Evolutionary conservation across 441 rosid genomes (phyloP), one percentile per base, ranked within the genome.

Genomic region (Gossypium aridum): DNA sequence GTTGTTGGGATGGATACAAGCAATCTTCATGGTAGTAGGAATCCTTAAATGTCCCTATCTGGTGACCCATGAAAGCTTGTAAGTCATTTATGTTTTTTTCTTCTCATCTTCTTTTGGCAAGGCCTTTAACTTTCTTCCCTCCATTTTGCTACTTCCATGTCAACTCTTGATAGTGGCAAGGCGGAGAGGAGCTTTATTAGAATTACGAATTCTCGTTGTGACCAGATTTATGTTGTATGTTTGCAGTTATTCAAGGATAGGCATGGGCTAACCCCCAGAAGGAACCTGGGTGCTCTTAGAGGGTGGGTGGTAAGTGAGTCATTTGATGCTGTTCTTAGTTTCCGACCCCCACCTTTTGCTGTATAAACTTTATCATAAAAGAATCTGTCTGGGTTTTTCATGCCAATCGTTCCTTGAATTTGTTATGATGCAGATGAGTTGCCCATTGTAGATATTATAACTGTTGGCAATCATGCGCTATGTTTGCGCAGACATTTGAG

Each of bases 1-100:
- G 92, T 13, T 92, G 94, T 54, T 85, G 91, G 90, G 92, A 90
- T 79, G 88, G 85, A 54, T 87, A 84, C 79, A 87, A 76, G 82
- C 90, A 87, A 20, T 75, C 85, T 26, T 76, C 87, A 49, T 90
- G 92, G 94, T 92, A 83, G 77, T 87, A 85, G 84, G 76, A 45
- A 31, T 51, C 70, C 75, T 63, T 22, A 65, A 39, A 55, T 79
- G 65, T 76, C 72, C 53, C 71, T 77, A 62, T 76, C 80, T 78
- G 54, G 77, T 75, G 80, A 74, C 80, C 83, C 74, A 39, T 77
- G 26, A 71, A 78, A 82, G 79, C 86, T 26, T 78, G 96, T 88
- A 78, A 87, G 93, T 80, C 62, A 45, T 72, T 75, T 13, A 19
- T 23, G 37, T 31, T 31, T 31, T 31, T 45, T 20, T 65, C 8